These are phyloP conservation scores for Kwoniella mangroviensis DNA, from an alignment of 768 basidiomycete species.

Conservation along the genomic window DNA sequence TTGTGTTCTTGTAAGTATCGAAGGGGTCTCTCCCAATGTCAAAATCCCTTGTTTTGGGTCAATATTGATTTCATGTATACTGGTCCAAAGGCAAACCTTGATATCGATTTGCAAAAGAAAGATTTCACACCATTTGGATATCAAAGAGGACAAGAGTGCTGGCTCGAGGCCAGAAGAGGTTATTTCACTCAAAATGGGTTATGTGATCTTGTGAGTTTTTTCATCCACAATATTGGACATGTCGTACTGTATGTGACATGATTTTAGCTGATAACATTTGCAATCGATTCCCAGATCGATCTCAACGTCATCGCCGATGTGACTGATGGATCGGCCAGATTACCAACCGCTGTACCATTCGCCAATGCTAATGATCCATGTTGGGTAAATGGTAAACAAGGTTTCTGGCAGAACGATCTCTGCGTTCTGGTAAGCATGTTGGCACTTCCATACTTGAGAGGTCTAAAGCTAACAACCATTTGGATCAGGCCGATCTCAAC, in stretches of 20 bases:
- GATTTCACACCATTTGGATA: slow-evolving; percentile 7
- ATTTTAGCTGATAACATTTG: not conserved
- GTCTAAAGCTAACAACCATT: not conserved
- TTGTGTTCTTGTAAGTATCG: slow-evolving; percentile 23
- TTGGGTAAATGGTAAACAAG: slow-evolving; percentile 25
- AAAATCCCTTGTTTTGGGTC: too few species aligned
- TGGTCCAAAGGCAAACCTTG: not conserved
- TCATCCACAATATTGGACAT: not conserved
- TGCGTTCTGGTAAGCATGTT: slow-evolving; percentile 23
- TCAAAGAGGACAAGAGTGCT: slow-evolving; percentile 17
- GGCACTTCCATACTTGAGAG: not conserved
- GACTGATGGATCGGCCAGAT: slow-evolving; percentile 9
- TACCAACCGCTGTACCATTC: not conserved
- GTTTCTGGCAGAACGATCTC: slow-evolving; percentile 22
- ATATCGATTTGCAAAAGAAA: slow-evolving; percentile 8
- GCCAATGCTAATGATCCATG: slow-evolving; percentile 4
- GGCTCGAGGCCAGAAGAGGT: slow-evolving; percentile 21
- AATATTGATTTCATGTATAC: not conserved
- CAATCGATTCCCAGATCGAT: slow-evolving; percentile 7
- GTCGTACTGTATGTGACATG: too few species aligned
- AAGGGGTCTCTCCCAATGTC: too few species aligned
- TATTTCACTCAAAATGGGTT: slow-evolving; percentile 19
- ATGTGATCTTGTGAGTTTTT: slow-evolving; percentile 15
- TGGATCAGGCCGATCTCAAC: slow-evolving; percentile 18
- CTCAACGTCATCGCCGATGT: slow-evolving; percentile 15